These are phyloP conservation scores for Fusarium kyushuense DNA, from an alignment of 2,329 filamentous ascomycete species.

Conservation along the genomic window DNA sequence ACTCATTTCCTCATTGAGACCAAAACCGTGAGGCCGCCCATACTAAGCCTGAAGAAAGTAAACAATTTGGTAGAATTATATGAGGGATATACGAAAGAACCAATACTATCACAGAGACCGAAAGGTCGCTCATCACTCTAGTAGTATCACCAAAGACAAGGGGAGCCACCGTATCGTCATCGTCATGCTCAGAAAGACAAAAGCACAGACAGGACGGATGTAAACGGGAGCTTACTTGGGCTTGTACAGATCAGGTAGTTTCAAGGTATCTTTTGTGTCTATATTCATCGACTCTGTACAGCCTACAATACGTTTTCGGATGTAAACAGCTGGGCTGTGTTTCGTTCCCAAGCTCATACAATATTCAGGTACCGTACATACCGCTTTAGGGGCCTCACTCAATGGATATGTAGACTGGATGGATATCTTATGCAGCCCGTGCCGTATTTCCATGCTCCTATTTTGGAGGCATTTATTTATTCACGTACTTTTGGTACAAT, in stretches of 20 bases:
- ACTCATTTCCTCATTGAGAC: conserved; percentile 8
- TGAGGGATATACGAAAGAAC: conserved; percentile 37
- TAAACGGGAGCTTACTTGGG: conserved; percentile 9
- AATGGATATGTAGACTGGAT: not conserved
- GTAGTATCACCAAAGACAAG: conserved; percentile 37
- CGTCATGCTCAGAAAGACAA: conserved; percentile 1
- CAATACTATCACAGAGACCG: conserved; percentile 19
- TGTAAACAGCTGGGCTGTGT: conserved; percentile 22
- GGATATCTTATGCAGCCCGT: conserved; percentile 19
- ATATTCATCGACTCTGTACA: conserved; percentile 13
- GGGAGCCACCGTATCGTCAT: conserved; percentile 15
- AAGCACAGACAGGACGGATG: conserved; percentile 24
- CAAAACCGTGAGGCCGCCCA: conserved; percentile 29
- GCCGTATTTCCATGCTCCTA: conserved; percentile 32
- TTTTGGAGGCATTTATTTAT: conserved; percentile 25
- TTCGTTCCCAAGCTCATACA: conserved; percentile 2
- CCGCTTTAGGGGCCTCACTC: not conserved
- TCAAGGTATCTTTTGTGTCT: conserved; percentile 25
- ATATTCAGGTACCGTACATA: conserved; percentile 21
- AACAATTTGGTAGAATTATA: not conserved
- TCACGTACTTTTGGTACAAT: conserved; percentile 18
- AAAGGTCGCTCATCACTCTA: conserved; percentile 2
- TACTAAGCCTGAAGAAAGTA: not conserved
- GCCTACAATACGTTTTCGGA: conserved; percentile 21
- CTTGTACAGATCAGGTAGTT: conserved; percentile 23